A percentile compares a stretch with the other conserved stretches of the same genome.
These are phyloP conservation scores for Solanum chilense DNA, from an alignment of 257 asterid species.

Conservation along the genomic window DNA sequence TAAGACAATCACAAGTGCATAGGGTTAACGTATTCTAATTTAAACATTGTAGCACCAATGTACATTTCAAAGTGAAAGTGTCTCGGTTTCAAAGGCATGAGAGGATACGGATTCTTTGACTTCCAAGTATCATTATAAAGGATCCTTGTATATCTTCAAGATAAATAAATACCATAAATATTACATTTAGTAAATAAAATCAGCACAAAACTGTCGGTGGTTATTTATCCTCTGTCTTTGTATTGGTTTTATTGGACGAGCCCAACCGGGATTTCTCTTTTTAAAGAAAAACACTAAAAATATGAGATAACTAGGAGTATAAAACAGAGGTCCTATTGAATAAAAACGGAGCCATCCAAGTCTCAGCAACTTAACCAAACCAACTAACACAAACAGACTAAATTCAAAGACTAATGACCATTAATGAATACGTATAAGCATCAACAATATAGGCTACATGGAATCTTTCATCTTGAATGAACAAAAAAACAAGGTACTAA, in stretches of 20 bases:
- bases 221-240: background rate
- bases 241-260: background rate
- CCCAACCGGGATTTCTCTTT: background rate
- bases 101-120: background rate
- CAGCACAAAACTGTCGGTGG: background rate
- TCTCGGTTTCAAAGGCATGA: background rate
- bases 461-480: background rate
- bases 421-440: background rate
- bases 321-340: background rate
- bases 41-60: too few relatives aligned
- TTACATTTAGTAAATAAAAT: background rate
- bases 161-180: background rate
- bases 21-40: too few relatives aligned
- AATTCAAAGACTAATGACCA: background rate
- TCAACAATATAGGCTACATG: background rate
- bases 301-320: background rate
- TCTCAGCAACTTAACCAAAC: background rate
- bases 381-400: background rate
- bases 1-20: too few relatives aligned
- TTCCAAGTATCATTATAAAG: background rate
- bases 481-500: background rate
- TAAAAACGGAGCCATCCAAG: background rate
- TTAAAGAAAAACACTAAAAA: background rate
- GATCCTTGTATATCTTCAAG: background rate
- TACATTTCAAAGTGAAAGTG: too few relatives aligned